phyloP scores from a whole-genome alignment of 768 basidiomycete genomes.

The Phaeotremella skinneri region DNA sequence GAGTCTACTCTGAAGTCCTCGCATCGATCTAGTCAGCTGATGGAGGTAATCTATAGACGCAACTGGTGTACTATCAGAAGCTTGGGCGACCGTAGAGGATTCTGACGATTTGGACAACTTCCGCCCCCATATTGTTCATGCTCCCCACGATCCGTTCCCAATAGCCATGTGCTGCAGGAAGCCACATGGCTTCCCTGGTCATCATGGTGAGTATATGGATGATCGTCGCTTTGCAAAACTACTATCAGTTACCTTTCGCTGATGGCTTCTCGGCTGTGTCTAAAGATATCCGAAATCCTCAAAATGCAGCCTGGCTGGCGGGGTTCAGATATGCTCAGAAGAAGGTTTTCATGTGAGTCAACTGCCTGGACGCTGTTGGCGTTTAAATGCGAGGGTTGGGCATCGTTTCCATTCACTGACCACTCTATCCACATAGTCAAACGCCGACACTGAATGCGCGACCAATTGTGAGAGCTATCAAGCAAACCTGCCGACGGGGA shows the following conservation, averaged over 20 bases:
- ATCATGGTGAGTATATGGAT: slow-evolving; percentile 32
- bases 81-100: slow-evolving; percentile 54
- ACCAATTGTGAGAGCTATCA: slow-evolving; percentile 61
- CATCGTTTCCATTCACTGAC: neutral
- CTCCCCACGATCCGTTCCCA: slow-evolving; percentile 61
- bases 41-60: slow-evolving; percentile 27
- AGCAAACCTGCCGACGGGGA: slow-evolving; percentile 63
- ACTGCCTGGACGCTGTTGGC: neutral
- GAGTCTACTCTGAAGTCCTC: slow-evolving; percentile 16
- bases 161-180: slow-evolving; percentile 67
- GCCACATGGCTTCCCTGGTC: slow-evolving; percentile 61
- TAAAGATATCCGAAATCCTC: slow-evolving; percentile 58
- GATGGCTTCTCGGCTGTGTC: slow-evolving; percentile 16
- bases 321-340: slow-evolving; percentile 62
- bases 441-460: slow-evolving; percentile 69
- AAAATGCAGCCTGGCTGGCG: slow-evolving; percentile 68
- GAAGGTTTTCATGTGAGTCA: slow-evolving; percentile 63
- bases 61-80: slow-evolving; percentile 52
- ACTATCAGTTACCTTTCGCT: neutral
- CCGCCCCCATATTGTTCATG: slow-evolving; percentile 63
- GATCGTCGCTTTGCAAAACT: neutral
- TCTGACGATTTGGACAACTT: slow-evolving; percentile 58
- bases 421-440: slow-evolving; percentile 55
- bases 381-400: slow-evolving; percentile 3
- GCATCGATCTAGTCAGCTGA: neutral